phyloP scores from a whole-genome alignment of 495 filamentous ascomycete genomes.

The Pyronema domesticum region DNA sequence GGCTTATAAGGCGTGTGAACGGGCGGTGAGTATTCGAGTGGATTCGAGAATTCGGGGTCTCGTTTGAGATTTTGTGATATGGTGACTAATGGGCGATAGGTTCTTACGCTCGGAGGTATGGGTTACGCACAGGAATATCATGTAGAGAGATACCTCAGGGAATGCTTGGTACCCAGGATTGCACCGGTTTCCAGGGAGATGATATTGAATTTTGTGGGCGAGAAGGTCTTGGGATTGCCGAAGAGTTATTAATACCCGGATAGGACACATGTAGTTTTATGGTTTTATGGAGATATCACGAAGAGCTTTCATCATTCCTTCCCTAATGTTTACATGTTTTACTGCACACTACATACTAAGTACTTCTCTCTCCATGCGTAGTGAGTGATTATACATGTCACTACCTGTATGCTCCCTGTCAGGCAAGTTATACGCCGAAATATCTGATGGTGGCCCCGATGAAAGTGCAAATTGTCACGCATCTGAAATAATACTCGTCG shows the following conservation, averaged over 20 bases:
- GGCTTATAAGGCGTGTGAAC: conserved; percentile 56
- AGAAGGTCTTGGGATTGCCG: conserved; percentile 47
- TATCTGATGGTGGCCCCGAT: too few relatives aligned
- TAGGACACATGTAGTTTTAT: background rate
- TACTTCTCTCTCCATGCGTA: too few relatives aligned
- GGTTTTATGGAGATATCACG: too few relatives aligned
- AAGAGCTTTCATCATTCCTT: too few relatives aligned
- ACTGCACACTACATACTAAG: too few relatives aligned
- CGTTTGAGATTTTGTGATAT: background rate
- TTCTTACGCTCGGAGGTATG: conserved; percentile 53
- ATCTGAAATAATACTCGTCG: too few relatives aligned
- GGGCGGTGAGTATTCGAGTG: conserved; percentile 30
- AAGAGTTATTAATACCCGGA: conserved; percentile 28
- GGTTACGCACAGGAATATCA: conserved; percentile 64
- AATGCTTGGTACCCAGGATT: conserved; percentile 57
- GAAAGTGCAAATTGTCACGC: too few relatives aligned
- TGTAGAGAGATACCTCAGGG: conserved; percentile 58
- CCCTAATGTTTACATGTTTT: too few relatives aligned
- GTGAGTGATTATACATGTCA: too few relatives aligned
- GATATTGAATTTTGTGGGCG: conserved; percentile 63
- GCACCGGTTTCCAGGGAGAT: conserved; percentile 63
- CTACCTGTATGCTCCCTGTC: too few relatives aligned
- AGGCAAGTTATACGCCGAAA: too few relatives aligned
- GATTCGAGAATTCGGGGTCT: background rate
- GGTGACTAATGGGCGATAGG: conserved; percentile 4